Evolutionary conservation across 1,139 yeast genomes (phyloP), one percentile per base, ranked within the genome.

Genomic region (Nadsonia commutata): DNA sequence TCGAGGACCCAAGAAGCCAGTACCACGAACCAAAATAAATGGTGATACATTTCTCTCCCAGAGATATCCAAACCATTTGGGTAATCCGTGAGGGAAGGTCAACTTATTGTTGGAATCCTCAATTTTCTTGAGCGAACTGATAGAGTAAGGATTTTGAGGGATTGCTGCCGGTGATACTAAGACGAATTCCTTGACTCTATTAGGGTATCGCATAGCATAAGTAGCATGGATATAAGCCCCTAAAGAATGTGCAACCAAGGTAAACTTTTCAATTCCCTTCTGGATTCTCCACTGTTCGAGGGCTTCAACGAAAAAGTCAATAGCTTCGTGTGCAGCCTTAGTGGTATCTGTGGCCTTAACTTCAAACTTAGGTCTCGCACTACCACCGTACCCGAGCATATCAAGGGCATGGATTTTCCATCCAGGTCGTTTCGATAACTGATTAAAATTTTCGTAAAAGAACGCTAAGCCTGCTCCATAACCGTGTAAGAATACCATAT

Each of bases 161-260:
- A 90, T 82, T 0, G 96, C 97, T 0, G 88, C 94, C 0, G 98
- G 98, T 1, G 95, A 82, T 2, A 84, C 77, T 36, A 90, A 66
- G 31, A 85, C 70, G 48, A 90, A 65, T 49, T 76, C 74, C 20
- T 73, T 65, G n/a, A 90, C 70, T 2, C 70, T 66, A 1, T 71
- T 66, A 0, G 95, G 93, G 57, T 84, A 80, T 52, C 78, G 78
- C 53, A 78, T 53, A 6, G 90, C 78, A 59, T 90, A 90, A 9
- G 83, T 77, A 48, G 81, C 72, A 20, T 93, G 78, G 46, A 90
- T 63, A 55, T 86, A 86, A 0, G 95, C 97, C 18, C 98, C 98
- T 54, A 86, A 76, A 0, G 97, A 86, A 61, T 90, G 98, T 1
- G 95, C 96, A 47, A 90, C 71, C 20, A 90, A 60, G 22, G 82